Evolutionary conservation across 257 asterid genomes (phyloP).

Genomic region (Plantago major): DNA sequence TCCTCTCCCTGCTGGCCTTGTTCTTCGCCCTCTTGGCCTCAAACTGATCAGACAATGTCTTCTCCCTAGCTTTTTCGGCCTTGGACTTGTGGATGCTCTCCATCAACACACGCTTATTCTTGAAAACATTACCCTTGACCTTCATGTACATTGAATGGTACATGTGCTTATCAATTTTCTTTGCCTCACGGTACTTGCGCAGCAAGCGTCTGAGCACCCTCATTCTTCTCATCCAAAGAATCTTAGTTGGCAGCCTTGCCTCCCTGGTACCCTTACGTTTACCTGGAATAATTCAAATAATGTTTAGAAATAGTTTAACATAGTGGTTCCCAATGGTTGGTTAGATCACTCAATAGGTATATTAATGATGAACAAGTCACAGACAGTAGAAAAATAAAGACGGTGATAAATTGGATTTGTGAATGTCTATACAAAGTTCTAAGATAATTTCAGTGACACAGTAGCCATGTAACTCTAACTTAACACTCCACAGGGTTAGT

Average conservation of each 20-base stretch:
- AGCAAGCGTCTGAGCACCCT: slow-evolving; percentile 61
- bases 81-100: slow-evolving; percentile 67
- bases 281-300: slow-evolving; percentile 29
- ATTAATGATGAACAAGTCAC: too few relatives aligned
- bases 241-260: slow-evolving; percentile 63
- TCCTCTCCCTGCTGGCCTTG: slow-evolving; percentile 73
- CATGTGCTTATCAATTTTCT: slow-evolving; percentile 67
- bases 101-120: slow-evolving; percentile 67
- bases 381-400: background rate
- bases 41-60: slow-evolving; percentile 66
- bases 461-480: too few relatives aligned
- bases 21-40: slow-evolving; percentile 59
- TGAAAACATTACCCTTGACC: slow-evolving; percentile 69
- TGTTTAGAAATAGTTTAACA: background rate
- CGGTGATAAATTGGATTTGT: too few relatives aligned
- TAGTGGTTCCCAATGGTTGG: too few relatives aligned
- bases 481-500: too few relatives aligned
- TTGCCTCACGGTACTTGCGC: slow-evolving; percentile 53
- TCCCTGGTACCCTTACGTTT: slow-evolving; percentile 74
- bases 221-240: slow-evolving; percentile 69
- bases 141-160: slow-evolving; percentile 71
- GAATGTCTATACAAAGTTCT: too few relatives aligned
- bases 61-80: slow-evolving; percentile 75
- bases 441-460: too few relatives aligned
- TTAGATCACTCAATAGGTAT: too few relatives aligned